phyloP scores from a whole-genome alignment of 306 rosid genomes.

The Clitoria ternatea region DNA sequence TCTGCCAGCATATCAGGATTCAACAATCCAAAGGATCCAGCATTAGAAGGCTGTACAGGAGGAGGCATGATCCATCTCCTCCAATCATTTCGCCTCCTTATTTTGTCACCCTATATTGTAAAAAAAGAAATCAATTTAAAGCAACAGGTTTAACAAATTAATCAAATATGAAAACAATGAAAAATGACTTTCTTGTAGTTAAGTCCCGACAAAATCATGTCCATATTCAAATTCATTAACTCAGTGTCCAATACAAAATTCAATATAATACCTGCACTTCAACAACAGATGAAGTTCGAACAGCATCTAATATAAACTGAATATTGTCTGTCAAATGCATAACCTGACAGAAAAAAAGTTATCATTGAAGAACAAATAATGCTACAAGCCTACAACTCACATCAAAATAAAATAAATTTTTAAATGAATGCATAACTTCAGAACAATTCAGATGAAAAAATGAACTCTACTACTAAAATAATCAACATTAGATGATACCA shows the following conservation, averaged over 20 bases:
- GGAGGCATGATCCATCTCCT: constrained; percentile 62
- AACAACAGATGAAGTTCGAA: constrained; percentile 50
- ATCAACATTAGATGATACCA: constrained; percentile 5
- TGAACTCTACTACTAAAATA: background rate
- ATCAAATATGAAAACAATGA: background rate
- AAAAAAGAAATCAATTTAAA: constrained; percentile 5
- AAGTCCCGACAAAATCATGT: background rate
- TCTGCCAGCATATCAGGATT: constrained; percentile 45
- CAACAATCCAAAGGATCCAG: constrained; percentile 25
- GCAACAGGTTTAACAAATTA: background rate
- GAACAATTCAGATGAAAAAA: background rate
- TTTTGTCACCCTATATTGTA: constrained; percentile 60
- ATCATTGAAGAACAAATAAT: background rate
- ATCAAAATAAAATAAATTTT: background rate
- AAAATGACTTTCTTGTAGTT: background rate
- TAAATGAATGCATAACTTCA: background rate
- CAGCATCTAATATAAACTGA: constrained; percentile 58
- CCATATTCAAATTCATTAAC: background rate
- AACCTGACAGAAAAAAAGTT: constrained; percentile 44
- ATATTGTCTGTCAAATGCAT: constrained; percentile 64
- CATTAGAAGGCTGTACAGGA: constrained; percentile 35
- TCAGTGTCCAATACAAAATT: background rate
- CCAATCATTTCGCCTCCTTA: constrained; percentile 75
- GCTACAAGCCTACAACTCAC: constrained; percentile 6
- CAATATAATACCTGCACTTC: constrained; percentile 65